A percentile compares a stretch with the other conserved stretches of the same genome.
Conservation (phyloP, 2,329 filamentous ascomycete species). For the Fusarium dimerum region DNA sequence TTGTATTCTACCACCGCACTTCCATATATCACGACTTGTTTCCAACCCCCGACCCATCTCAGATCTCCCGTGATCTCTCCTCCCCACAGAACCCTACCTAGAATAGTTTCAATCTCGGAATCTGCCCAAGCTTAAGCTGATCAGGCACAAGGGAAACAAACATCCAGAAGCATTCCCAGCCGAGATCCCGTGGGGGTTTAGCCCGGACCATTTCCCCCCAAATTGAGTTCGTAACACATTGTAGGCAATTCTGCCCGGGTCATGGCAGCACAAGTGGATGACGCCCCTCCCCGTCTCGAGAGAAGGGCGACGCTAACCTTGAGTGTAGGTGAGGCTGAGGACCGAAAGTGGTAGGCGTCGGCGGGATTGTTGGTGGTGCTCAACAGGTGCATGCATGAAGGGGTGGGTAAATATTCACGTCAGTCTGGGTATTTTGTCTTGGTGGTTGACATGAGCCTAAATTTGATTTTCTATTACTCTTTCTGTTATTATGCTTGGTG, state of each 20-base stretch:
- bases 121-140: too few species aligned
- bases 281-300: too few species aligned
- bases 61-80: too few species aligned
- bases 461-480: background rate
- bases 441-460: background rate
- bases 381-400: background rate
- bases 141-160: too few species aligned
- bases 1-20: too few species aligned
- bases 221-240: background rate
- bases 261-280: background rate
- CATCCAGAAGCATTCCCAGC: too few species aligned
- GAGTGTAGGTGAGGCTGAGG: background rate
- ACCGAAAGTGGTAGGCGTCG: background rate
- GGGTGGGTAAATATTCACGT: background rate
- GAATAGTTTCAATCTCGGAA: too few species aligned
- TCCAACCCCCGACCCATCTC: too few species aligned
- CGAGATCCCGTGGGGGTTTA: background rate
- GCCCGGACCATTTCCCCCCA: background rate
- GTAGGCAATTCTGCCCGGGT: background rate
- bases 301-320: background rate
- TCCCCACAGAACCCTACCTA: too few species aligned
- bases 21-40: too few species aligned
- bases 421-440: background rate
- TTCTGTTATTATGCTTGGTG: too few species aligned
- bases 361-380: too few species aligned